Conservation (phyloP, 352 stramenopile genomes). For the Globisporangium barbulae region DNA sequence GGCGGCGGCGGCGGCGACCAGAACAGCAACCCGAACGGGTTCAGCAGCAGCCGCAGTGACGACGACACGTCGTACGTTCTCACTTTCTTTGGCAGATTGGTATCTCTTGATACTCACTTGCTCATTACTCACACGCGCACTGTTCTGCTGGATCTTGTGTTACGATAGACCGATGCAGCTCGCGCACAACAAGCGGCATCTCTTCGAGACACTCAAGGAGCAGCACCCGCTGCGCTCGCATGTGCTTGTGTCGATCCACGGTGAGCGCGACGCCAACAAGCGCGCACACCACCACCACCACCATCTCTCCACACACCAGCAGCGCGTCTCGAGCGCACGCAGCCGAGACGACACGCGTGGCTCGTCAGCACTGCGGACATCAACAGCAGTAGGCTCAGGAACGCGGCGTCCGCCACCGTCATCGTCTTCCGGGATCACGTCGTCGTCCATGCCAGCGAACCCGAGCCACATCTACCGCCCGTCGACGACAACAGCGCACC, state of each 20-base stretch:
- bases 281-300: not conserved
- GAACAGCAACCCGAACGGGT: constrained; percentile 8
- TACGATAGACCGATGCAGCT: constrained; percentile 7
- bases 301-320: not conserved
- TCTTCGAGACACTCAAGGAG: constrained; percentile 18
- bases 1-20: constrained; percentile 9
- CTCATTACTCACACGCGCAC: not conserved
- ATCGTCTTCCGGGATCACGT: not conserved
- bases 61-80: constrained; percentile 7
- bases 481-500: constrained; percentile 8
- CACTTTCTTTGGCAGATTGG: not conserved
- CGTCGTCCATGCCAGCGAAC: constrained; percentile 8
- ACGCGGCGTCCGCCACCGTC: not conserved
- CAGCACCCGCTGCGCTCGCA: constrained; percentile 16
- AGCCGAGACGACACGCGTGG: constrained; percentile 5
- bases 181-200: constrained; percentile 16
- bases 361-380: not conserved
- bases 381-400: not conserved
- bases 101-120: not conserved
- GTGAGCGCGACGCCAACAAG: not conserved
- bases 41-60: not conserved
- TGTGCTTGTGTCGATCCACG: constrained; percentile 10
- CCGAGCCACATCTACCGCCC: constrained; percentile 14
- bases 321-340: not conserved
- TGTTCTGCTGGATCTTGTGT: not conserved